Conservation (phyloP, 345 rosid species). For the Camelina sativa region DNA sequence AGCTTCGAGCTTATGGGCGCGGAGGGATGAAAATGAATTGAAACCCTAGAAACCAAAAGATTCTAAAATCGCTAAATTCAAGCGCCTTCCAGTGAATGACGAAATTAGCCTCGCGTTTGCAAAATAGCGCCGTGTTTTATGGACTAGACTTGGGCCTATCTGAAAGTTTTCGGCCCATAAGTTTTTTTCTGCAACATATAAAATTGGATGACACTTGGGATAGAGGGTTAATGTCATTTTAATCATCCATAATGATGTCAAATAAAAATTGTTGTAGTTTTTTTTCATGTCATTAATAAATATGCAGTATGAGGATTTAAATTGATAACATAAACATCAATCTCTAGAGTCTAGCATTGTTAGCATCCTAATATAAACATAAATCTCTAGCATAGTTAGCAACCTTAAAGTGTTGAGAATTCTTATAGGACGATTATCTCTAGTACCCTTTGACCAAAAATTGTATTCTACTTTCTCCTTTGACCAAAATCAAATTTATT, state of each 20-base stretch:
- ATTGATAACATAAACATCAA: too few species aligned
- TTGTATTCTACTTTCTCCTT: too few species aligned
- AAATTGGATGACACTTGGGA: not conserved
- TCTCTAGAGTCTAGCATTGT: too few species aligned
- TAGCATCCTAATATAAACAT: too few species aligned
- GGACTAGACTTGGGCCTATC: constrained; percentile 15
- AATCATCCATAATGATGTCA: not conserved
- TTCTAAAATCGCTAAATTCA: constrained; percentile 1
- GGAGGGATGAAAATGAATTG: constrained; percentile 24
- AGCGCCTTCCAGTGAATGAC: constrained; percentile 2
- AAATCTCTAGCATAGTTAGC: too few species aligned
- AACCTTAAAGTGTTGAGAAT: too few species aligned
- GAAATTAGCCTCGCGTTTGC: constrained; percentile 8
- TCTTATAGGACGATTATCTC: too few species aligned
- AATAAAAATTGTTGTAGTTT: not conserved
- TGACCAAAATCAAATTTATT: too few species aligned
- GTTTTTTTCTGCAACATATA: not conserved
- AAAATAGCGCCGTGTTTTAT: not conserved
- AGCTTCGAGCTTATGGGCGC: constrained; percentile 26
- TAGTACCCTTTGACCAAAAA: too few species aligned
- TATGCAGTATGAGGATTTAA: too few species aligned
- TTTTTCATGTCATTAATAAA: not conserved
- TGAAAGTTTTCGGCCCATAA: not conserved
- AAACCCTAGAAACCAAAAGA: constrained; percentile 38
- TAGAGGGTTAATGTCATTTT: not conserved